Conservation (phyloP, 2,329 filamentous ascomycete species). For the Bimuria novae-zelandiae region DNA sequence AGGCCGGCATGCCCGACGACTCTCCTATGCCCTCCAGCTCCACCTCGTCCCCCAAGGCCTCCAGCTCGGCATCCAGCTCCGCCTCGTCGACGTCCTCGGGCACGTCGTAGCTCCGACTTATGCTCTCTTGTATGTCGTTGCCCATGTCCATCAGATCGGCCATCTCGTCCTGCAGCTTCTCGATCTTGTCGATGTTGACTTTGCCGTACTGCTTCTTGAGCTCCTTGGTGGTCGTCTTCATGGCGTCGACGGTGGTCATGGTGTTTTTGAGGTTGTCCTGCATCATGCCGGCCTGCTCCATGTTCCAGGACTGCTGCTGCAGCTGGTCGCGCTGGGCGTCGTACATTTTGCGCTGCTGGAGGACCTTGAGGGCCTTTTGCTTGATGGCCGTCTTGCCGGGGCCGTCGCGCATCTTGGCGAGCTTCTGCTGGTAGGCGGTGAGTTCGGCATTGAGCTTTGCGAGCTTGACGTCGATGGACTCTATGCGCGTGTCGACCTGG, state of each 20-base stretch:
- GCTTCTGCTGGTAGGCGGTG: constrained; percentile 81
- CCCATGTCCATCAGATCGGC: constrained; percentile 96
- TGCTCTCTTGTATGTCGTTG: constrained; percentile 96
- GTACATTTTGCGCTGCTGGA: constrained; percentile 92
- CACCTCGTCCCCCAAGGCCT: constrained; percentile 92
- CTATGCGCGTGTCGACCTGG: constrained; percentile 79
- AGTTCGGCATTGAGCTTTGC: constrained; percentile 91
- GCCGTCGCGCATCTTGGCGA: constrained; percentile 91
- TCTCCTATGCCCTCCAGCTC: constrained; percentile 74
- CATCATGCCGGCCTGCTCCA: constrained; percentile 98
- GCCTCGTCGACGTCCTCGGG: constrained; percentile 97
- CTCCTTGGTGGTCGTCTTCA: constrained; percentile 95
- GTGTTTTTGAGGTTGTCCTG: constrained; percentile 98
- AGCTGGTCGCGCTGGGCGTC: constrained; percentile 93
- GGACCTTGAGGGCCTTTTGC: constrained; percentile 90
- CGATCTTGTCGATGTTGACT: constrained; percentile 96
- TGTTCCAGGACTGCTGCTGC: constrained; percentile 95
- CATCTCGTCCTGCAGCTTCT: constrained; percentile 98
- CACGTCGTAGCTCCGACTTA: constrained; percentile 88
- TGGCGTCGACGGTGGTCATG: constrained; percentile 96
- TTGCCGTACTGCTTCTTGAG: constrained; percentile 94
- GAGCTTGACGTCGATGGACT: constrained; percentile 91
- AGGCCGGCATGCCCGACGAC: constrained; percentile 72
- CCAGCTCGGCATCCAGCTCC: constrained; percentile 93
- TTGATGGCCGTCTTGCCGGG: constrained; percentile 92